Percentiles rank a stretch among this genome's conserved stretches.
Evolutionary conservation across 2,329 filamentous ascomycete species (phyloP).

Genomic region (Rutstroemia sp.): DNA sequence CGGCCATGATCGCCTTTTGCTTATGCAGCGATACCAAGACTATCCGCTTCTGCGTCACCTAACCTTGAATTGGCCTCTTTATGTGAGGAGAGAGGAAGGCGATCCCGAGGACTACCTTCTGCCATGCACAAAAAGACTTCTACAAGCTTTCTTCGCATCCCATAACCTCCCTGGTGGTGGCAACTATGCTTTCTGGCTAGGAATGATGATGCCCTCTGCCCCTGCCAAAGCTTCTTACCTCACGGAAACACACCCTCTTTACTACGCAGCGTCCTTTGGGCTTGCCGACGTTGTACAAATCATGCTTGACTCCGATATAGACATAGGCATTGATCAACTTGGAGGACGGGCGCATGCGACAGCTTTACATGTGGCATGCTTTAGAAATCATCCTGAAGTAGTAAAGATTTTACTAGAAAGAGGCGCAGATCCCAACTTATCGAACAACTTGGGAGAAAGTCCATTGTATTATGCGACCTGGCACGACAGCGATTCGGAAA

Average conservation of each 20-base stretch:
- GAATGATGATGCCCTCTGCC: conserved; percentile 13
- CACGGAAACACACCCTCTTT: conserved; percentile 15
- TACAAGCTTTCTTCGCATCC: conserved; percentile 17
- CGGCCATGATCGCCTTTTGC: neutral
- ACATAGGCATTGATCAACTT: conserved; percentile 15
- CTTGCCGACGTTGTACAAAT: conserved; percentile 15
- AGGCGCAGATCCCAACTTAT: conserved; percentile 17
- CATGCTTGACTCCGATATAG: conserved; percentile 12
- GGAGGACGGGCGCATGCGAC: conserved; percentile 16
- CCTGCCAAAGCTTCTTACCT: conserved; percentile 1
- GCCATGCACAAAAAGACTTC: conserved; percentile 8
- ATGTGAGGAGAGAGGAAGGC: conserved; percentile 1
- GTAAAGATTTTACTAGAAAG: conserved; percentile 16
- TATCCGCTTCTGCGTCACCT: conserved; percentile 16
- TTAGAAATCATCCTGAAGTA: conserved; percentile 14
- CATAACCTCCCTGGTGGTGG: conserved; percentile 12
- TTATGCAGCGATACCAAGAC: conserved; percentile 1
- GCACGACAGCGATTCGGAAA: conserved; percentile 1
- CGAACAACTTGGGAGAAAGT: conserved; percentile 11
- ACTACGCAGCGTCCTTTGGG: conserved; percentile 21
- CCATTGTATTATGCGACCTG: conserved; percentile 15
- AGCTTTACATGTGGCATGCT: conserved; percentile 18
- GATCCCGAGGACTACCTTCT: conserved; percentile 9
- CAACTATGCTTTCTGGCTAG: conserved; percentile 18
- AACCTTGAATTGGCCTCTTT: conserved; percentile 7